Evolutionary conservation across 805 yeast species (phyloP).

Genomic region (Candida morakotiae): DNA sequence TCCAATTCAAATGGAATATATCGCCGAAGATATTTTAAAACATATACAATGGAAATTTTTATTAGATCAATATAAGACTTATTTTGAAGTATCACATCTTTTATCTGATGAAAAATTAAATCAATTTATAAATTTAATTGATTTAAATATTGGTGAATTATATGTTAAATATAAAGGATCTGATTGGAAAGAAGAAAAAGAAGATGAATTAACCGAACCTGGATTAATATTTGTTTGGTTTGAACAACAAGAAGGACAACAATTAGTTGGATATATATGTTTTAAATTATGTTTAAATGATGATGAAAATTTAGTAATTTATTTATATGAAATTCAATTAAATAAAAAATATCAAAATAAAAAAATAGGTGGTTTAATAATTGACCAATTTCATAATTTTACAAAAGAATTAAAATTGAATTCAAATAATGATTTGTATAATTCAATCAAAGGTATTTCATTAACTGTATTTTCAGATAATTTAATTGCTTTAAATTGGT

Average conservation of each 20-base stretch:
- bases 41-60: slow-evolving; percentile 3
- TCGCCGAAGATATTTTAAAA: slow-evolving; percentile 11
- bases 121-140: slow-evolving; percentile 20
- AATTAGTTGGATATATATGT: slow-evolving; percentile 43
- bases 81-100: slow-evolving; percentile 6
- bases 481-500: slow-evolving; percentile 40
- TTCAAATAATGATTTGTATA: slow-evolving; percentile 3
- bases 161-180: slow-evolving; percentile 28
- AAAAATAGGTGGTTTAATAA: slow-evolving; percentile 37
- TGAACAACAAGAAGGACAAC: slow-evolving; percentile 7
- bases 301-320: slow-evolving; percentile 33
- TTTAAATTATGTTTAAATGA: slow-evolving; percentile 41
- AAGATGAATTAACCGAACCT: slow-evolving; percentile 42
- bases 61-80: background rate
- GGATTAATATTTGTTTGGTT: slow-evolving; percentile 45
- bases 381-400: slow-evolving; percentile 31
- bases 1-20: slow-evolving; percentile 11
- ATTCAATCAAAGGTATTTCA: slow-evolving; percentile 22
- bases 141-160: slow-evolving; percentile 22
- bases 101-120: slow-evolving; percentile 3
- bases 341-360: slow-evolving; percentile 25
- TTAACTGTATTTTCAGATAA: slow-evolving; percentile 53
- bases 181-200: slow-evolving; percentile 41
- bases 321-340: slow-evolving; percentile 57
- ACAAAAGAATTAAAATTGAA: slow-evolving; percentile 14